A percentile compares a stretch with the other conserved stretches of the same genome.
phyloP scores from a whole-genome alignment of 257 asterid species.

The Solanum sejunctum region DNA sequence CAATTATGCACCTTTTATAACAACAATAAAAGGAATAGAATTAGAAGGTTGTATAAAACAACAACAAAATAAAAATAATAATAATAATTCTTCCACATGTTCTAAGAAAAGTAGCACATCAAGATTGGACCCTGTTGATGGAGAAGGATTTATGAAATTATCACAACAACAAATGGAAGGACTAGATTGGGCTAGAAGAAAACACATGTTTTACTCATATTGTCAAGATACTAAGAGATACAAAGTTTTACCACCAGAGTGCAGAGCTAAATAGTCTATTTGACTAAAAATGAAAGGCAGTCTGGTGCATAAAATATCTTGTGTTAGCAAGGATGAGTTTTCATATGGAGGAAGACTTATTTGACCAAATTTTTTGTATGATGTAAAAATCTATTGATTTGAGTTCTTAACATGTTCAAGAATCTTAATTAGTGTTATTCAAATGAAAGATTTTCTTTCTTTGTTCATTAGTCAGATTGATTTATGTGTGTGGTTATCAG shows the following conservation, averaged over 20 bases:
- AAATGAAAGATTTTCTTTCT: not conserved
- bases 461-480: not conserved
- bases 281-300: not conserved
- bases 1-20: conserved; percentile 46
- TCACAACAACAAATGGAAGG: conserved; percentile 40
- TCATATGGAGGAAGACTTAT: not conserved
- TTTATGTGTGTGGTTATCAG: too few species aligned
- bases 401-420: not conserved
- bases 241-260: conserved; percentile 41
- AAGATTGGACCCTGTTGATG: conserved; percentile 66
- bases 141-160: conserved; percentile 45
- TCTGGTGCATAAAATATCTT: not conserved
- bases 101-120: conserved; percentile 39
- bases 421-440: not conserved
- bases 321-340: not conserved
- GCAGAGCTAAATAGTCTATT: not conserved
- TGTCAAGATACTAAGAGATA: conserved; percentile 65
- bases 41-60: conserved; percentile 52
- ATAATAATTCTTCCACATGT: conserved; percentile 9
- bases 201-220: conserved; percentile 72
- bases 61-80: not conserved
- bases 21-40: conserved; percentile 34
- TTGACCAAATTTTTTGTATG: not conserved
- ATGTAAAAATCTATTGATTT: not conserved
- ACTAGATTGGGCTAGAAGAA: conserved; percentile 63